Conservation (phyloP, 2,329 filamentous ascomycete genomes). For the Xylaria polymorpha region DNA sequence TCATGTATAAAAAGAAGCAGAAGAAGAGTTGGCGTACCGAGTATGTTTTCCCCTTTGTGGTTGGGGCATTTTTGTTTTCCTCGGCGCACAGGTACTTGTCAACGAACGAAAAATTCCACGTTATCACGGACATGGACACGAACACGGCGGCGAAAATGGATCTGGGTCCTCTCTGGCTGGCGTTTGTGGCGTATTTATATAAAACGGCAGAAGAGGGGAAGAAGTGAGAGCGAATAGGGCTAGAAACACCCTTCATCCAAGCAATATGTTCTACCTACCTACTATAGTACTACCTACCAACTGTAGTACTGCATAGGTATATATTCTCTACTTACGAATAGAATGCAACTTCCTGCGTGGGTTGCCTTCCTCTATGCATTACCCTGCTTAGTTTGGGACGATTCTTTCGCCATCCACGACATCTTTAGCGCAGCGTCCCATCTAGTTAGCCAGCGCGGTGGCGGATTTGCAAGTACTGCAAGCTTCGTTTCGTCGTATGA, state of each 20-base stretch:
- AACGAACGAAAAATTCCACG: not conserved
- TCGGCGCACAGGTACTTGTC: slow-evolving; percentile 1
- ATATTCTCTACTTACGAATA: slow-evolving; percentile 1
- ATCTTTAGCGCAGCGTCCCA: not conserved
- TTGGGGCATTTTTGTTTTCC: slow-evolving; percentile 6
- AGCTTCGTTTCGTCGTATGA: not conserved
- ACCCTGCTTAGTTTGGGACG: not conserved
- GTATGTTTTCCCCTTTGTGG: not conserved
- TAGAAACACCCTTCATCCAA: slow-evolving; percentile 13
- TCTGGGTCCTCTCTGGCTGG: slow-evolving; percentile 5
- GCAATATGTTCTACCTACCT: slow-evolving; percentile 3
- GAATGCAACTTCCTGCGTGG: not conserved
- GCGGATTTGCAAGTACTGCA: not conserved
- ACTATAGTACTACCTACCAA: not conserved
- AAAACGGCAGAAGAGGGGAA: not conserved
- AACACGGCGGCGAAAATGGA: slow-evolving; percentile 11
- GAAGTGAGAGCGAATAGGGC: not conserved
- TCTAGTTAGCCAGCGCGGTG: not conserved
- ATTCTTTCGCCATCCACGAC: no score
- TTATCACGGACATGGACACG: slow-evolving; percentile 1
- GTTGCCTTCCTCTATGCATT: not conserved
- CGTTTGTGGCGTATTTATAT: slow-evolving; percentile 26
- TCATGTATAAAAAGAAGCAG: slow-evolving; percentile 19
- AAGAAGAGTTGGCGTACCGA: slow-evolving; percentile 6
- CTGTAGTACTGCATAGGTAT: not conserved